Percentiles rank a stretch among this genome's conserved stretches.
phyloP scores from a whole-genome alignment of 768 basidiomycete genomes.

The Agrocybe praecox region DNA sequence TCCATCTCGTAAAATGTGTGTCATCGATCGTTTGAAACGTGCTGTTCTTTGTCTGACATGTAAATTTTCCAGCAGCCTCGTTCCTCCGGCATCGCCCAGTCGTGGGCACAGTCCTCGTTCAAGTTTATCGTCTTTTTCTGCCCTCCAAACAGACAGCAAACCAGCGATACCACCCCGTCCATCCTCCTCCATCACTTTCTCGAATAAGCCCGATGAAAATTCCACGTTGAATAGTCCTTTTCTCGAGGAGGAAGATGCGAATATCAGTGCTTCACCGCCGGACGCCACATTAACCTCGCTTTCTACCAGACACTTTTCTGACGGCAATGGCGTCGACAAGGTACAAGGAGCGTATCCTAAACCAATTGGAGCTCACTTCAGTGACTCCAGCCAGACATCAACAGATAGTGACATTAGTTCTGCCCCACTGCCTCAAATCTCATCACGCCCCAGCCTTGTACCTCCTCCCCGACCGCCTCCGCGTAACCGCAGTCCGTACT shows the following conservation, averaged over 20 bases:
- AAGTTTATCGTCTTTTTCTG: slow-evolving; percentile 15
- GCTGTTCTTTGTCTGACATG: slow-evolving; percentile 1
- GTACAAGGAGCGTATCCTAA: slow-evolving; percentile 10
- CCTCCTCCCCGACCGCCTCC: slow-evolving; percentile 28
- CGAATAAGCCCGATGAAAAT: slow-evolving; percentile 4
- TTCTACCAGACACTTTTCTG: slow-evolving; percentile 16
- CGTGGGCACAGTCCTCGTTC: slow-evolving; percentile 13
- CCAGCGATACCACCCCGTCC: slow-evolving; percentile 22
- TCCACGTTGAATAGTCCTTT: slow-evolving; percentile 11
- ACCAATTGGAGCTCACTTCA: slow-evolving; percentile 25
- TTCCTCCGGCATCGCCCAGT: slow-evolving; percentile 12
- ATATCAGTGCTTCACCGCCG: background rate
- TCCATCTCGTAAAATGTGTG: slow-evolving; percentile 27
- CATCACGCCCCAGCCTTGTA: slow-evolving; percentile 12
- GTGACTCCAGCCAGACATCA: slow-evolving; percentile 41
- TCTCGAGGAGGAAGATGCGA: slow-evolving; percentile 20
- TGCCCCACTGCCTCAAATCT: slow-evolving; percentile 13
- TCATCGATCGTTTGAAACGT: background rate
- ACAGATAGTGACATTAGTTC: slow-evolving; percentile 20
- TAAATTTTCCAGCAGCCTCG: slow-evolving; percentile 7
- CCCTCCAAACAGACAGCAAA: slow-evolving; percentile 16
- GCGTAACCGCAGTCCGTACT: slow-evolving; percentile 20
- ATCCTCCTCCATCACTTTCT: slow-evolving; percentile 3
- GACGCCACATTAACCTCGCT: slow-evolving; percentile 21
- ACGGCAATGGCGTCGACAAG: slow-evolving; percentile 6